Evolutionary conservation across 108 stramenopile genomes (phyloP).

Genomic region (Skeletonema tropicum): DNA sequence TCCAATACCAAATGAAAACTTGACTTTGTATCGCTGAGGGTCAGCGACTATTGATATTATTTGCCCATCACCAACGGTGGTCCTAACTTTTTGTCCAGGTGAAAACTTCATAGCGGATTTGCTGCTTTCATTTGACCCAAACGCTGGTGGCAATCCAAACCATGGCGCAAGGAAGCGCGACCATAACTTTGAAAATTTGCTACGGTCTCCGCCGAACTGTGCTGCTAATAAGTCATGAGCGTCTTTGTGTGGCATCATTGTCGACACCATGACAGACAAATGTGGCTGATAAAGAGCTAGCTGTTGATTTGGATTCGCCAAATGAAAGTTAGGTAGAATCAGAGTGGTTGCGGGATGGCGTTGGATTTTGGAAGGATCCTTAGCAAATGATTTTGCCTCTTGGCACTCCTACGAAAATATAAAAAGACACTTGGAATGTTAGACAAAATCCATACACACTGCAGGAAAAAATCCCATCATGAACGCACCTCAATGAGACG

Average conservation of each 20-base stretch:
- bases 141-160: constrained; percentile 66
- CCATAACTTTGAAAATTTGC: constrained; percentile 70
- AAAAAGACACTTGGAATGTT: not conserved
- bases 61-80: constrained; percentile 74
- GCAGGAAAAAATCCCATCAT: not conserved
- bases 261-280: constrained; percentile 48
- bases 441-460: constrained; percentile 4
- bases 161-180: constrained; percentile 78
- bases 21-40: constrained; percentile 57
- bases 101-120: constrained; percentile 60
- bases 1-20: constrained; percentile 74
- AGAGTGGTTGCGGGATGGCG: constrained; percentile 23
- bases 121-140: constrained; percentile 44
- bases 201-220: constrained; percentile 23
- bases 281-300: constrained; percentile 73
- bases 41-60: constrained; percentile 55
- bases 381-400: constrained; percentile 54
- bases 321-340: constrained; percentile 50
- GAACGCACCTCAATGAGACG: constrained; percentile 54
- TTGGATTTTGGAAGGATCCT: constrained; percentile 49
- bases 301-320: constrained; percentile 48
- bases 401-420: constrained; percentile 60
- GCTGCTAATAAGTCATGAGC: constrained; percentile 53
- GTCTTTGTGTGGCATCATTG: constrained; percentile 59
- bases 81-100: constrained; percentile 69